These are phyloP conservation scores for Lachancea fermentati DNA, from an alignment of 805 yeast genomes.

Conservation along the genomic window DNA sequence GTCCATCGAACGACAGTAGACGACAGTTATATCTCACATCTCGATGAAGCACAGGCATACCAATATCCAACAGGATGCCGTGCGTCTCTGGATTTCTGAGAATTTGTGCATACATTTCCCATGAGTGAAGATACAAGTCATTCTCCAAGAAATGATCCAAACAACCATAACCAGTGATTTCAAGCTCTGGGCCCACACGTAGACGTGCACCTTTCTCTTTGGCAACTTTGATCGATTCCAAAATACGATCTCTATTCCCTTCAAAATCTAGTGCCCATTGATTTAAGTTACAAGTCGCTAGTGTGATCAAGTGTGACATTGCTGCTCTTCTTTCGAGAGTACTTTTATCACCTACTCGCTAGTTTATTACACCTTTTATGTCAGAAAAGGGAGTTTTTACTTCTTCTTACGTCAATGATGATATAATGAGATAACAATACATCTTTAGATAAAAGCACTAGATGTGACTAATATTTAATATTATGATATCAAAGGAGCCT, in stretches of 20 bases:
- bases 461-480: too few species aligned
- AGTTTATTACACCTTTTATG: too few species aligned
- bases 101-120: constrained; percentile 90
- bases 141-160: constrained; percentile 89
- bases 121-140: constrained; percentile 81
- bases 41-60: constrained; percentile 89
- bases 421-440: too few species aligned
- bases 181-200: constrained; percentile 96
- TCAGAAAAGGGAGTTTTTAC: too few species aligned
- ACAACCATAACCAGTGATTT: constrained; percentile 91
- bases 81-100: constrained; percentile 59
- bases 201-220: constrained; percentile 69
- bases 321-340: too few species aligned
- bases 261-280: constrained; percentile 99
- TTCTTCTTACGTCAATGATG: too few species aligned
- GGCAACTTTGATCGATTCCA: constrained; percentile 74
- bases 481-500: too few species aligned
- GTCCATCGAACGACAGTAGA: constrained; percentile 69
- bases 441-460: too few species aligned
- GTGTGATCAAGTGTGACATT: constrained; percentile 84
- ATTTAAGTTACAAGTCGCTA: constrained; percentile 91
- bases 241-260: constrained; percentile 88
- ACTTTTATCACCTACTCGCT: too few species aligned
- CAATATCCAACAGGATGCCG: constrained; percentile 82
- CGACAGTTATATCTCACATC: constrained; percentile 90